Base-by-base conservation (phyloP, 352 stramenopile species). In the Phytophthora vignae region DNA sequence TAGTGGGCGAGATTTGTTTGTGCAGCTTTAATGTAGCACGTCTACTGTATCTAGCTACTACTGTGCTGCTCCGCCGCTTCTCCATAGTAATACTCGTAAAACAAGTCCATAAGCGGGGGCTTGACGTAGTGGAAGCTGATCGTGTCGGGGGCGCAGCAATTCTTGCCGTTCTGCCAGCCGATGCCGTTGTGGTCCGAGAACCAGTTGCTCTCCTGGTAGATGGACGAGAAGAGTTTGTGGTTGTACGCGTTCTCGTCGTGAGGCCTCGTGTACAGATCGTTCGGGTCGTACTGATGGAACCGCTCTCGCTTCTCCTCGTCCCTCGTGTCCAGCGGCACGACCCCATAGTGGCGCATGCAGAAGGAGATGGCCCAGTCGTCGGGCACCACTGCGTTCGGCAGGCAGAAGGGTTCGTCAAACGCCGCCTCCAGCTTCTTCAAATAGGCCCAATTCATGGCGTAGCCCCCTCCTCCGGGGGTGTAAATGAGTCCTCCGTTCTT, bases 281-380 rank as follows among this genome's bases (percentile, higher is more conserved):
- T 78, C 5, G 90, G 88, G 58, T 93, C 82, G 71, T 95, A 96
- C 73, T 95, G 87, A 65, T 96, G 90, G 68, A 95, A 96, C 9
- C 90, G 81, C 72, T 96, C 90, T 55, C 90, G 78, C 64, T 90
- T 77, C 31, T 79, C 25, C 14, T 64, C 60, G 72, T 96, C 90
- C 38, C 90, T 78, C n/a, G 88, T 95, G 71, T 96, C 90, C 31
- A 79, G 11, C 1, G 88, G 88, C n/a, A 68, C 73, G 22, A 95
- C 82, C 8, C 81, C 81, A 38, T 92, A 83, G 50, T 93, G 78
- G 10, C 76, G 67, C 90, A 96, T 96, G 71, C 90, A 96, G 60
- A 96, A 96, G 46, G 88, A 94, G 63, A 94, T 94, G 19, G 87
- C 90, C 88, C 86, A 95, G 76, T 96, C 90, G 72, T 96, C 90